Base-by-base conservation (phyloP, 202 grass and related monocot genomes). In the Zizania palustris region DNA sequence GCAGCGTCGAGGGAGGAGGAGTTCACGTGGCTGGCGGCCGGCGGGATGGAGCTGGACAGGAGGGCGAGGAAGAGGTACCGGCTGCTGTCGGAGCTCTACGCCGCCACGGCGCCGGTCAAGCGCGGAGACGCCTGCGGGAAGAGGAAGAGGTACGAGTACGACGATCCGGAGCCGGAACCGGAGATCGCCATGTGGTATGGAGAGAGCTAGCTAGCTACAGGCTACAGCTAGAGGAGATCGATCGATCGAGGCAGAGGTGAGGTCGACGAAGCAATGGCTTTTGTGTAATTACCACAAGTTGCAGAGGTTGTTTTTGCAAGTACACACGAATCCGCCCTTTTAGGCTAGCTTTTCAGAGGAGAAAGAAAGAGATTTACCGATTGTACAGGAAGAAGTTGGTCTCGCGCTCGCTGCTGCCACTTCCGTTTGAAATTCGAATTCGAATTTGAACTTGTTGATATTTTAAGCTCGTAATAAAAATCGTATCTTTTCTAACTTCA, bases 21-120 rank as follows among this genome's bases (percentile, higher is more conserved):
- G n/a, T 55, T 55, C 51, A 20, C 16, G n/a, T n/a, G 51, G 60
- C 15, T n/a, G 36, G 21, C 7, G 6, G 45, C 33, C 44, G 37
- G 8, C 11, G 74, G 42, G 40, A 42, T 68, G 69, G 82, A 68
- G 59, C 74, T 82, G 20, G 76, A 80, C 65, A 35, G 61, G 76
- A 78, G 82, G 75, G 49, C 72, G 16, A 82, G 43, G 63, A 88
- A 81, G 80, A 35, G 80, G 77, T 91, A 76, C 63, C 80, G 92
- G 0, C 28, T 63, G 4, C 22, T 92, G 43, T 81, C 69, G 2
- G 84, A 95, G 16, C 73, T 95, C 60, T 91, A 91, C 65, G 40
- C 72, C 45, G 42, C 53, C 28, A 89, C 80, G 48, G 50, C 11
- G 20, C 78, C 41, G 11, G 16, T 55, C 20, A 16, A 60, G 22